phyloP scores from a whole-genome alignment of 768 basidiomycete species.

The Agaricus sinodeliciosus region DNA sequence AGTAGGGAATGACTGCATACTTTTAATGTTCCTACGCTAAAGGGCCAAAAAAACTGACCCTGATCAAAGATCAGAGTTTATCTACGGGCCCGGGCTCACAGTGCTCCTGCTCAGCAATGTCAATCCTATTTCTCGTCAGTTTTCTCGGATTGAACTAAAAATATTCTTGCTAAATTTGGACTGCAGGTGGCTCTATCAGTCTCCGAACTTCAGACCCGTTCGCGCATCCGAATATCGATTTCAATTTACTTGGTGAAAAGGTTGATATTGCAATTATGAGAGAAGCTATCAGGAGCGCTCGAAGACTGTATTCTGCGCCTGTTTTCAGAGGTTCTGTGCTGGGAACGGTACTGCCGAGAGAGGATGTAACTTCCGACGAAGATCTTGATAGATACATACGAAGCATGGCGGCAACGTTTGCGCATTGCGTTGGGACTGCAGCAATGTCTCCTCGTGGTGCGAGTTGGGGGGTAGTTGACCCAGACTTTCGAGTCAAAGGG shows the following conservation, averaged over 20 bases:
- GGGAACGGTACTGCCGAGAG: background rate
- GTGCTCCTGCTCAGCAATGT: background rate
- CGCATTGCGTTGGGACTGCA: constrained; percentile 26
- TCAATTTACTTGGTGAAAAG: constrained; percentile 17
- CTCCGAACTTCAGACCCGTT: constrained; percentile 9
- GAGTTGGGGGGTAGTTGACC: constrained; percentile 27
- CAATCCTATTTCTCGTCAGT: constrained; percentile 12
- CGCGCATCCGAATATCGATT: constrained; percentile 34
- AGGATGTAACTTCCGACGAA: background rate
- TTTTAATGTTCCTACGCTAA: too few species aligned
- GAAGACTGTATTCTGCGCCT: constrained; percentile 16
- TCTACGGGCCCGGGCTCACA: too few species aligned
- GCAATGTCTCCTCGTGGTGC: constrained; percentile 22
- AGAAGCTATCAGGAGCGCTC: constrained; percentile 15
- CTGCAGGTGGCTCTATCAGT: constrained; percentile 12
- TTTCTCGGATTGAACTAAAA: background rate
- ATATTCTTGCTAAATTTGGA: background rate
- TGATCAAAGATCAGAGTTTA: too few species aligned
- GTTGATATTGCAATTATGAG: constrained; percentile 19
- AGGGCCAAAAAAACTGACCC: too few species aligned
- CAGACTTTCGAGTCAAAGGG: constrained; percentile 28
- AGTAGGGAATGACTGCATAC: too few species aligned
- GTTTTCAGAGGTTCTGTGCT: constrained; percentile 15
- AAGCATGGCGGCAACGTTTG: constrained; percentile 10
- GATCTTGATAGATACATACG: constrained; percentile 13